These are phyloP conservation scores for Blumeriella jaapii DNA, from an alignment of 2,329 filamentous ascomycete genomes.

Conservation along the genomic window DNA sequence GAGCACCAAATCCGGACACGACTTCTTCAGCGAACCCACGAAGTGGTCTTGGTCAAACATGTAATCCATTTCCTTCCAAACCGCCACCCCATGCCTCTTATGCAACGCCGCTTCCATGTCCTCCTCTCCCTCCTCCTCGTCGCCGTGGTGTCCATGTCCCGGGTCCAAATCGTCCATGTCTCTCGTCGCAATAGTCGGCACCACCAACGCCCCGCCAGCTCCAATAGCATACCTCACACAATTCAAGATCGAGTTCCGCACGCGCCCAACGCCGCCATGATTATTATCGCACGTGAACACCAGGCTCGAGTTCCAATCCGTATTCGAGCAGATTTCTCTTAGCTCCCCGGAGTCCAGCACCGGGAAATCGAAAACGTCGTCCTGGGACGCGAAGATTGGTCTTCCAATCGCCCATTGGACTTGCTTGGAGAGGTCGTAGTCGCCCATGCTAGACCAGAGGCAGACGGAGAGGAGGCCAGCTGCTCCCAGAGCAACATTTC, in stretches of 20 bases:
- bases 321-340: conserved; percentile 18
- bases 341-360: conserved; percentile 29
- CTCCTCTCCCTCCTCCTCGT: conserved; percentile 5
- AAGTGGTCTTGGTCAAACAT: conserved; percentile 24
- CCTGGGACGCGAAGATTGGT: conserved; percentile 6
- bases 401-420: conserved; percentile 7
- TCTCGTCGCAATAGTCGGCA: conserved; percentile 16
- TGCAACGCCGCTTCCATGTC: conserved; percentile 5
- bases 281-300: conserved; percentile 20
- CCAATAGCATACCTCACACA: conserved; percentile 23
- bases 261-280: conserved; percentile 22
- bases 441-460: conserved; percentile 18
- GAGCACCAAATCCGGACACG: conserved; percentile 21
- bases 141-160: too few relatives aligned
- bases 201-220: conserved; percentile 17
- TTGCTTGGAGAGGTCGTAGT: conserved; percentile 6
- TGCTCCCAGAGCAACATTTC: conserved; percentile 14
- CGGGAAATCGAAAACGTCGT: conserved; percentile 14
- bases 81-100: conserved; percentile 22
- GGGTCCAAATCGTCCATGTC: conserved; percentile 12
- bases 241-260: conserved; percentile 24
- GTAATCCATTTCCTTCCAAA: conserved; percentile 17
- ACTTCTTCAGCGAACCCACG: conserved; percentile 16
- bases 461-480: conserved; percentile 12
- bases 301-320: conserved; percentile 18